Evolutionary conservation across 805 yeast genomes (phyloP).

Genomic region (Saccharomycopsis schoenii): DNA sequence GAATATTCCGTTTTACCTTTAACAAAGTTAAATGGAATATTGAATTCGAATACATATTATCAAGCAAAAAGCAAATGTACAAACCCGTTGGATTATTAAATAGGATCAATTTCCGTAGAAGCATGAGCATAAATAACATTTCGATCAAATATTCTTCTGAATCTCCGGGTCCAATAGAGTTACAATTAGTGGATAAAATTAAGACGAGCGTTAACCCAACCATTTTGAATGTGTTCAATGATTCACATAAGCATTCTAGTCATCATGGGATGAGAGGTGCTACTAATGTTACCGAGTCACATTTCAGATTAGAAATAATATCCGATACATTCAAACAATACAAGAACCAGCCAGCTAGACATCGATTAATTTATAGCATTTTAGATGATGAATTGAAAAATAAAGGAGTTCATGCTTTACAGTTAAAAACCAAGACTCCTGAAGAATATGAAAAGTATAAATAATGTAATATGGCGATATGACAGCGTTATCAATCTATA

Average conservation of each 20-base stretch:
- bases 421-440: constrained; percentile 70
- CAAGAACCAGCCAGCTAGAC: constrained; percentile 61
- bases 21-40: not conserved
- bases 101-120: not conserved
- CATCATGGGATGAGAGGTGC: constrained; percentile 78
- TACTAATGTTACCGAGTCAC: constrained; percentile 64
- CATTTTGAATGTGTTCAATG: constrained; percentile 52
- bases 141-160: constrained; percentile 12
- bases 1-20: not conserved
- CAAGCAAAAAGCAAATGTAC: not conserved
- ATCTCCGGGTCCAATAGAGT: constrained; percentile 18
- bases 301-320: constrained; percentile 66
- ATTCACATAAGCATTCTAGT: constrained; percentile 80
- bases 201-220: constrained; percentile 28
- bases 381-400: constrained; percentile 62
- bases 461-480: too few relatives aligned
- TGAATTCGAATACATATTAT: not conserved
- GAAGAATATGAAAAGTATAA: constrained; percentile 29
- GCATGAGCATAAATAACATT: not conserved
- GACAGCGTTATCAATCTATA: too few relatives aligned
- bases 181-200: constrained; percentile 12
- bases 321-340: constrained; percentile 55
- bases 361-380: constrained; percentile 59
- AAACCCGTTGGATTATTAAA: not conserved
- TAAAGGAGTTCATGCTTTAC: constrained; percentile 81